A percentile compares a stretch with the other conserved stretches of the same genome.
Evolutionary conservation across 192 early-diverging fungal genomes (phyloP).

Genomic region (Diversispora eburnea): DNA sequence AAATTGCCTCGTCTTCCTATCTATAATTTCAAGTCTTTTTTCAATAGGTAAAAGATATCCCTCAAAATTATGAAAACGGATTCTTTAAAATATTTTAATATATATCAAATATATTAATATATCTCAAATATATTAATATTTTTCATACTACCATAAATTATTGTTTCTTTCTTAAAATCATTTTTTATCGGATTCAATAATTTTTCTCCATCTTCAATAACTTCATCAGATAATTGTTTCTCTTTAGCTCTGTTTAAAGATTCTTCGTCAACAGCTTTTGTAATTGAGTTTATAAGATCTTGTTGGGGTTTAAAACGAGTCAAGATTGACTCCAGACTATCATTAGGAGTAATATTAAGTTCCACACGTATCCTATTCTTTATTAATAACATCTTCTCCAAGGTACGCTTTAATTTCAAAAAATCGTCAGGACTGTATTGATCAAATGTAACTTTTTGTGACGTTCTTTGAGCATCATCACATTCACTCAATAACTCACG

Average conservation of each 20-base stretch:
- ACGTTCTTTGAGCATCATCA: constrained; percentile 64
- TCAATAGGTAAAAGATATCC: too few relatives aligned
- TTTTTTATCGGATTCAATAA: too few relatives aligned
- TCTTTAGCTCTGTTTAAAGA: constrained; percentile 38
- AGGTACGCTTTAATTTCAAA: constrained; percentile 54
- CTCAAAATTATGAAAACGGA: too few relatives aligned
- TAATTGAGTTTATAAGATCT: constrained; percentile 39
- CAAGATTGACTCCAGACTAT: constrained; percentile 30
- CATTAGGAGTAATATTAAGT: not conserved
- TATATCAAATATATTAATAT: not conserved
- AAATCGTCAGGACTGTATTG: constrained; percentile 62
- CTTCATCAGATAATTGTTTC: not conserved
- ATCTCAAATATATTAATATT: not conserved
- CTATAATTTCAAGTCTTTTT: too few relatives aligned
- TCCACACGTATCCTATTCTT: constrained; percentile 32
- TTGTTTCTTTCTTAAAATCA: too few relatives aligned
- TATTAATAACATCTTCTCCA: constrained; percentile 50
- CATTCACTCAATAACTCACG: constrained; percentile 47
- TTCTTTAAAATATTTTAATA: not conserved
- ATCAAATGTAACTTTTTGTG: constrained; percentile 67
- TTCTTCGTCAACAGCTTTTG: constrained; percentile 45
- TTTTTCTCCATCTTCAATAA: not conserved
- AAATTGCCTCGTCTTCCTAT: not conserved
- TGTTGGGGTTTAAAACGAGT: constrained; percentile 42
- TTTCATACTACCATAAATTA: too few relatives aligned